Percentiles rank a stretch among this genome's conserved stretches.
phyloP scores from a whole-genome alignment of 768 basidiomycete genomes.

The Xerocomus spinulosus region DNA sequence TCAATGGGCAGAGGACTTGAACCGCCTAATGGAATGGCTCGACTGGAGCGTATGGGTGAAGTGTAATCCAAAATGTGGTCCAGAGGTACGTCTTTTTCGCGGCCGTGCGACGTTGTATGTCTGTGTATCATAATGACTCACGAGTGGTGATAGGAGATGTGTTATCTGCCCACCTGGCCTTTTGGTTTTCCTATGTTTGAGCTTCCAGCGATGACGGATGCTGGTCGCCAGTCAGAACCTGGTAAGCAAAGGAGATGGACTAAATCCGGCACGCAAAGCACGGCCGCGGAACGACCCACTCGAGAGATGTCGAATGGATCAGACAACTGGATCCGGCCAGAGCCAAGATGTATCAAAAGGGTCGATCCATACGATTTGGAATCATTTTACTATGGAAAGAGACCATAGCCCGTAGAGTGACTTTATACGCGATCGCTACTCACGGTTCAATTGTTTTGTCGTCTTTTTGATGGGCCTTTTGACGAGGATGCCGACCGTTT shows the following conservation, averaged over 20 bases:
- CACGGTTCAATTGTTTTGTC: too few species aligned
- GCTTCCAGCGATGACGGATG: not conserved
- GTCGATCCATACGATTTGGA: constrained; percentile 4
- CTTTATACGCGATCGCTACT: too few species aligned
- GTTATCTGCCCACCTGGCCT: constrained; percentile 18
- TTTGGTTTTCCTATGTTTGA: not conserved
- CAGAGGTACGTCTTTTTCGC: not conserved
- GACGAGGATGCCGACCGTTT: too few species aligned
- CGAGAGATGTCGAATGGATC: not conserved
- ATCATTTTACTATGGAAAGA: too few species aligned
- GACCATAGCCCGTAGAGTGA: too few species aligned
- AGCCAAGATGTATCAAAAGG: constrained; percentile 10
- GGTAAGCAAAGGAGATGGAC: not conserved
- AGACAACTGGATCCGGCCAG: constrained; percentile 6
- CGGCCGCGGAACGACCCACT: not conserved
- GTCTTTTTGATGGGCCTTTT: too few species aligned
- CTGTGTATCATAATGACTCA: too few species aligned
- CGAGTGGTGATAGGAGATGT: constrained; percentile 12
- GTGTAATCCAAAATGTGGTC: not conserved
- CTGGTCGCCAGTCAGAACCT: not conserved
- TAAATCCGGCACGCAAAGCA: not conserved
- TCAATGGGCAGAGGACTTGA: not conserved
- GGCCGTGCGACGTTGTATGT: not conserved
- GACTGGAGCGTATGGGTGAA: not conserved
- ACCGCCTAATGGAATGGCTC: not conserved